phyloP scores from a whole-genome alignment of 176 grass and related monocot genomes.

The Bonia amplexicaulis region DNA sequence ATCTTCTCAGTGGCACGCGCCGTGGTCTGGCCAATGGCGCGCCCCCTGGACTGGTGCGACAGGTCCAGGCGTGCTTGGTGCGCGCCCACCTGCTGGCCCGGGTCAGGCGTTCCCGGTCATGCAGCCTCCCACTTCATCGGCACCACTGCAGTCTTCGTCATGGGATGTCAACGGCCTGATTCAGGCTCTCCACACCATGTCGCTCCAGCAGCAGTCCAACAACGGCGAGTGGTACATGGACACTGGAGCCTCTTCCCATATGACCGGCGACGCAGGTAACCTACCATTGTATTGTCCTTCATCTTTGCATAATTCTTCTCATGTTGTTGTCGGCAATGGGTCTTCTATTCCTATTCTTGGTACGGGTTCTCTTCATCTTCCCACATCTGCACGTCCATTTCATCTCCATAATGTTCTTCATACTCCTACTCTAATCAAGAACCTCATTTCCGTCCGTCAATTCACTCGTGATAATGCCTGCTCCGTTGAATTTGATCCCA shows the following conservation, averaged over 20 bases:
- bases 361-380: background rate
- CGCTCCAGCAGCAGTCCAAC: rapidly evolving
- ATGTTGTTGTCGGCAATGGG: background rate
- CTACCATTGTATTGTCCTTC: background rate
- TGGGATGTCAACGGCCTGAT: background rate
- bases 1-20: rapidly evolving
- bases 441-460: too few relatives aligned
- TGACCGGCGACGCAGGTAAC: background rate
- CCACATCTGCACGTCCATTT: too few relatives aligned
- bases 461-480: too few relatives aligned
- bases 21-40: background rate
- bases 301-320: background rate
- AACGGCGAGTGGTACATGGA: background rate
- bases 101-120: too few relatives aligned
- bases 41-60: background rate
- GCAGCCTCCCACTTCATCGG: rapidly evolving
- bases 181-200: rapidly evolving
- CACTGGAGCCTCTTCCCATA: rapidly evolving
- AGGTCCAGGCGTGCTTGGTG: rapidly evolving
- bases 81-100: rapidly evolving
- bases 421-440: too few relatives aligned
- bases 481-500: too few relatives aligned
- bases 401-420: too few relatives aligned
- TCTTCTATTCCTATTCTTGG: rapidly evolving
- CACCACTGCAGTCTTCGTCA: rapidly evolving